Conservation (phyloP, 208 protist genomes). For the Trypanosoma mega region DNA sequence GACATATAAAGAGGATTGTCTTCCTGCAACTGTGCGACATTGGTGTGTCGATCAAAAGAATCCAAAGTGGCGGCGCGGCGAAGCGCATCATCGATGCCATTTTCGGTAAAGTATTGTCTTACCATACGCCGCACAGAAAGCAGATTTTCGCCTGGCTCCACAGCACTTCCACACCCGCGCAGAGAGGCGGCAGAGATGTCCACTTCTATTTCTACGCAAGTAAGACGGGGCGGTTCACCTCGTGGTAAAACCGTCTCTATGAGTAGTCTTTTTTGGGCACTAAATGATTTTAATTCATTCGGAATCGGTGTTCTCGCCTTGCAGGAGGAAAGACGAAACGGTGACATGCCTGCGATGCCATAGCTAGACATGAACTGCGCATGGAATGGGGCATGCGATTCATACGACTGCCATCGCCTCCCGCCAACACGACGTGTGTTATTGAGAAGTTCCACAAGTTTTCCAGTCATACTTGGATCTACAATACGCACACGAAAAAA, state of each 20-base stretch:
- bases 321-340: slow-evolving; percentile 39
- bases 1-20: slow-evolving; percentile 4
- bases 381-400: slow-evolving; percentile 57
- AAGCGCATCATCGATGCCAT: slow-evolving; percentile 53
- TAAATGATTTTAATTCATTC: neutral
- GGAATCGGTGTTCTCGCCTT: slow-evolving; percentile 22
- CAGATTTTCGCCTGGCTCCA: slow-evolving; percentile 44
- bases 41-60: slow-evolving; percentile 32
- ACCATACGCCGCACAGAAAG: slow-evolving; percentile 43
- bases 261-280: slow-evolving; percentile 23
- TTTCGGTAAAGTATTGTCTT: slow-evolving; percentile 50
- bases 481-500: slow-evolving; percentile 74
- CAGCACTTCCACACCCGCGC: neutral
- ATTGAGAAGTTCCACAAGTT: slow-evolving; percentile 47
- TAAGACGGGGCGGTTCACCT: slow-evolving; percentile 38
- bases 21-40: slow-evolving; percentile 43
- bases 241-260: slow-evolving; percentile 22
- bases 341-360: slow-evolving; percentile 54
- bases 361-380: slow-evolving; percentile 80
- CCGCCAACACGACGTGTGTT: slow-evolving; percentile 48
- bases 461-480: slow-evolving; percentile 37
- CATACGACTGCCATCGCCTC: slow-evolving; percentile 63
- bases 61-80: slow-evolving; percentile 29
- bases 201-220: slow-evolving; percentile 54
- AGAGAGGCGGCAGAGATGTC: slow-evolving; percentile 37